Base-by-base conservation (phyloP, 805 yeast genomes). In the Yueomyces sinensis region DNA sequence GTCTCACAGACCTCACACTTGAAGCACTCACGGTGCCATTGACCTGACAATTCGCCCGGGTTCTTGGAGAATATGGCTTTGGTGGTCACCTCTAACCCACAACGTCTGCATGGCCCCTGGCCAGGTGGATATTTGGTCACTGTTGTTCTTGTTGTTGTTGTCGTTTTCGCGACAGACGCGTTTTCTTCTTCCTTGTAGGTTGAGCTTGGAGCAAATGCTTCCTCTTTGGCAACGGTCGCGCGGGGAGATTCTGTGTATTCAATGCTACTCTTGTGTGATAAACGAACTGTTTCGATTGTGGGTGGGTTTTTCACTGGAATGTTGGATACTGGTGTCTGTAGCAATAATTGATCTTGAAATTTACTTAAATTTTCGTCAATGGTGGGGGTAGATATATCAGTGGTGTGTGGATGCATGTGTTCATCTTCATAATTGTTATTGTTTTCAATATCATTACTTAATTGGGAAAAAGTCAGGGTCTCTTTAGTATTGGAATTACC, bases 1-100 rank as follows among this genome's bases (percentile, higher is more conserved):
- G 65, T 50, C 7, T 56, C 57, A 60, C 97, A 89, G 11, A 63
- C 56, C 15, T 65, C 58, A 62, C 98, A 91, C 13, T 62, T 61
- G 63, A 91, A 89, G 53, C 98, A 91, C 13, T 65, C 58, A 28
- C 93, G 67, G 52, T 91, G 98, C 97, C 97, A 91, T 52, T 86
- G 89, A 0, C 96, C 97, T 1, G 83, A 70, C 31, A 81, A 60
- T 31, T 43, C 49, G n/a, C 77, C 44, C 5, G 38, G 81, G 36
- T 81, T 82, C 45, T 76, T 80, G n/a, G 95, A 82, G 58, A 76
- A 80, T 15, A 89, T 80, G 0, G 91, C 66, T 49, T 78, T 82
- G 1, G 74, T 65, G 1, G 43, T 41, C 22, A 87, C 75, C n/a
- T 57, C 62, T 31, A 54, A 40, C 4, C 58, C 54, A 60, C 97